These are phyloP conservation scores for Phytophthora sansomeana DNA, from an alignment of 352 stramenopile species.

Conservation along the genomic window DNA sequence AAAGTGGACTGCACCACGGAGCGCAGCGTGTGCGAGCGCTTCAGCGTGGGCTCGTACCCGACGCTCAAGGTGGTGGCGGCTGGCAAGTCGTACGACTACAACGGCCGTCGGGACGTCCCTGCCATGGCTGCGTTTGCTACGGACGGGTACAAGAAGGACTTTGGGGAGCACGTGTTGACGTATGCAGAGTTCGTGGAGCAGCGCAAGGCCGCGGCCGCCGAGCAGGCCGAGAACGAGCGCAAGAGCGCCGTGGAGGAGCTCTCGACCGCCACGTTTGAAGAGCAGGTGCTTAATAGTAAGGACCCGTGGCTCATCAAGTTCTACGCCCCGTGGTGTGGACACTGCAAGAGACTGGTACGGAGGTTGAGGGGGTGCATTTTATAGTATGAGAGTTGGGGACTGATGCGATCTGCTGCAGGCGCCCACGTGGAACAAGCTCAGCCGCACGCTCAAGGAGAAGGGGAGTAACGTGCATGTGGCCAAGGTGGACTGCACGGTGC, in stretches of 20 bases:
- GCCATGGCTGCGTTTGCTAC: constrained; percentile 63
- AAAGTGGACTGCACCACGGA: constrained; percentile 88
- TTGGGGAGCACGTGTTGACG: constrained; percentile 62
- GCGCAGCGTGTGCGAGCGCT: constrained; percentile 77
- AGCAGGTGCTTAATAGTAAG: constrained; percentile 65
- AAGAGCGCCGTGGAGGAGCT: constrained; percentile 63
- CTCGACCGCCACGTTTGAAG: constrained; percentile 61
- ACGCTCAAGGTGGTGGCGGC: constrained; percentile 79
- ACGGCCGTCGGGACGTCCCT: constrained; percentile 60
- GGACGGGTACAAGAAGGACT: constrained; percentile 76
- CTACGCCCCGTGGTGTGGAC: constrained; percentile 81
- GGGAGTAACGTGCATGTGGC: constrained; percentile 63
- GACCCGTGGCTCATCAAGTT: constrained; percentile 86
- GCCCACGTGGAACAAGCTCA: constrained; percentile 81
- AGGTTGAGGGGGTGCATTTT: background rate
- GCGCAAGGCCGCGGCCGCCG: constrained; percentile 43
- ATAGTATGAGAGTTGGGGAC: background rate
- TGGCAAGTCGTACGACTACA: constrained; percentile 79
- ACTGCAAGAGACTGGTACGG: constrained; percentile 83
- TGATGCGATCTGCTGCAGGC: constrained; percentile 23
- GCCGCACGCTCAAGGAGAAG: constrained; percentile 67
- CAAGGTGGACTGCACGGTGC: constrained; percentile 83
- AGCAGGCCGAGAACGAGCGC: constrained; percentile 64
- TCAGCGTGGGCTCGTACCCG: constrained; percentile 83
- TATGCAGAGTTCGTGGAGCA: constrained; percentile 63